Evolutionary conservation across 768 basidiomycete genomes (phyloP), one percentile per base, ranked within the genome.

Genomic region (Chalciporus piperatus): DNA sequence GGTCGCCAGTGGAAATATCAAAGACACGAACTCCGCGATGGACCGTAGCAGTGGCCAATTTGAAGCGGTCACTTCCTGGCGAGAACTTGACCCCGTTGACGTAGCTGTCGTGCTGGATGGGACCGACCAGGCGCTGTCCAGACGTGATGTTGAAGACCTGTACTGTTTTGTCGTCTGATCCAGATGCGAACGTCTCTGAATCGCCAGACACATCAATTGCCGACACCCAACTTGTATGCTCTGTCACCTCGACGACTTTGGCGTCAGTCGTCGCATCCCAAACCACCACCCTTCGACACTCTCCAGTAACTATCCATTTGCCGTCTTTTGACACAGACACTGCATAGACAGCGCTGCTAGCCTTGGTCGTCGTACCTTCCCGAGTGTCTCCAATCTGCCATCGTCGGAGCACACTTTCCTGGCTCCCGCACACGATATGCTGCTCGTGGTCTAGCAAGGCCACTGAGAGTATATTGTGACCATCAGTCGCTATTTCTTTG

Each of bases 1-100:
- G 32, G 20, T 45, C 19, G 9, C 55, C 55, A 6, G 1, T 55
- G 6, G 2, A 19, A 28, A 33, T 20, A 32, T 44, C 33, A 10
- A 55, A 52, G n/a, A 47, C 22, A 30, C 35, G 33, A n/a, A 52
- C 13, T 17, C 41, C 11, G 14, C 27, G 35, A 4, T 11, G 17
- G 2, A 25, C 35, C 27, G 19, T 25, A 16, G 41, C 20, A 1
- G 52, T 47, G 8, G 51, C 45, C 10, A 55, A 5, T 2, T 9
- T n/a, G n/a, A n/a, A n/a, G n/a, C n/a, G 30, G 2, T 37, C 7
- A 12, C 41, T 41, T 9, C 35, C 5, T 3, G 50, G 50, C n/a
- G 45, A 52, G 23, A 55, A 47, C 8, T 10, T 42, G 35, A 52
- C 8, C 5, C 50, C 50, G 3, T 19, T 35, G 8, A 52, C 43